Base-by-base conservation (phyloP, 1,284 basidiomycete genomes). In the Pseudozyma flocculosa region DNA sequence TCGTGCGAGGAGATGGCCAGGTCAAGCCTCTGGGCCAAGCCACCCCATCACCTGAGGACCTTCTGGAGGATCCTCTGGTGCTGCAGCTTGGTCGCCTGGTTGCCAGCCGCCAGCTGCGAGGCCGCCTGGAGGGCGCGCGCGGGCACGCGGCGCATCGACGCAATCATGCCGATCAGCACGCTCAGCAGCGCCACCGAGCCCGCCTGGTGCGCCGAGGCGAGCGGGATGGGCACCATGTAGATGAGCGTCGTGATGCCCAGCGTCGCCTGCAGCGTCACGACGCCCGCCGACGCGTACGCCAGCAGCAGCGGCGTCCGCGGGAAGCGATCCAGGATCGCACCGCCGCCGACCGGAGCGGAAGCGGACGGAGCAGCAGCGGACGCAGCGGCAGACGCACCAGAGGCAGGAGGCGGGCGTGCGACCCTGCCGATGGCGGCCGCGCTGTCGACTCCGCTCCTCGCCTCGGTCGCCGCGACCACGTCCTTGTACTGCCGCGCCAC, bases 141-240 rank as follows among this genome's bases (percentile, higher is more conserved):
- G 1, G 61, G 50, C 30, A 60, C 55, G 13, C 53, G 56, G 9
- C 61, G 40, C 49, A 65, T 39, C 13, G 54, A 43, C 2, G 49
- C 50, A 10, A 61, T 15, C 44, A 61, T 22, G 4, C 32, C 62
- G 14, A 58, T 22, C 4, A 65, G 44, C 9, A 61, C 50, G 0
- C 43, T 47, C n/a, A 99, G 80, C 15, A 98, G 81, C 40, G 88
- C 84, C 7, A 98, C 87, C 68, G 90, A 91, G 10, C 94, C 94
- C 0, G 91, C 93, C 79, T 99, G 95, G 78, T 99, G 95, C 36
- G 88, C 84, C 10, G 92, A 89, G 1, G 95, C 95, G 2, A 98
- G 81, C 1, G 90, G 88, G 4, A 92, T 85, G 0, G 95, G 95
- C 0, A 99, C 95, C 58, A 98, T 84, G 79, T 95, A 95, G 26